phyloP scores from a whole-genome alignment of 225 moss, liverwort and hornwort genomes.

The Pseudoscleropodium purum region DNA sequence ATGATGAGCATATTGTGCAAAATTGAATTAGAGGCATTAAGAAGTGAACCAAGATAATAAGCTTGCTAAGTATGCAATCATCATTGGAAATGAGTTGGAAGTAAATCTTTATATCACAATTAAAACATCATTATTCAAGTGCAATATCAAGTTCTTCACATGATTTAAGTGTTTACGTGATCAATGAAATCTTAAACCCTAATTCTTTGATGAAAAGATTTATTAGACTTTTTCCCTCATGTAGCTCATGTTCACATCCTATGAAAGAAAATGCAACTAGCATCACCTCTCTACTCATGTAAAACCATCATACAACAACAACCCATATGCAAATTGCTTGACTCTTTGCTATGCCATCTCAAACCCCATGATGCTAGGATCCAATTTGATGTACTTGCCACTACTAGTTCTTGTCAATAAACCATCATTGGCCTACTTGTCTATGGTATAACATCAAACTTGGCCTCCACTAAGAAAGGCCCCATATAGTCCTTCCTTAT shows the following conservation, averaged over 20 bases:
- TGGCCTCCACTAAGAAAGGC: background rate
- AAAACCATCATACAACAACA: background rate
- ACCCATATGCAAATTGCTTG: background rate
- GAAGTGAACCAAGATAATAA: background rate
- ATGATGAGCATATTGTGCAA: background rate
- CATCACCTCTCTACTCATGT: background rate
- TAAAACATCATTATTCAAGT: background rate
- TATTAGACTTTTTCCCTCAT: no score
- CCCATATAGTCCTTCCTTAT: background rate
- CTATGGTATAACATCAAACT: background rate
- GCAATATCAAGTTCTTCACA: background rate
- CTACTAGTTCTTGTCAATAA: background rate
- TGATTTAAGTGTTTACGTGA: background rate
- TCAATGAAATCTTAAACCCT: background rate
- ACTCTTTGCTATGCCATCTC: background rate
- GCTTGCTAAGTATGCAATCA: background rate
- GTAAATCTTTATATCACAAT: no score
- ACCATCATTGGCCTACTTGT: background rate
- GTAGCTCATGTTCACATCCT: background rate
- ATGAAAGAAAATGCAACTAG: background rate
- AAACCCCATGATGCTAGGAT: background rate
- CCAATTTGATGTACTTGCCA: background rate
- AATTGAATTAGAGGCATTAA: background rate
- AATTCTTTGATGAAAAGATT: background rate
- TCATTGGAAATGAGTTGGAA: background rate